Evolutionary conservation across 2,329 filamentous ascomycete species (phyloP), one percentile per base, ranked within the genome.

Genomic region (Trichophyton equinum): DNA sequence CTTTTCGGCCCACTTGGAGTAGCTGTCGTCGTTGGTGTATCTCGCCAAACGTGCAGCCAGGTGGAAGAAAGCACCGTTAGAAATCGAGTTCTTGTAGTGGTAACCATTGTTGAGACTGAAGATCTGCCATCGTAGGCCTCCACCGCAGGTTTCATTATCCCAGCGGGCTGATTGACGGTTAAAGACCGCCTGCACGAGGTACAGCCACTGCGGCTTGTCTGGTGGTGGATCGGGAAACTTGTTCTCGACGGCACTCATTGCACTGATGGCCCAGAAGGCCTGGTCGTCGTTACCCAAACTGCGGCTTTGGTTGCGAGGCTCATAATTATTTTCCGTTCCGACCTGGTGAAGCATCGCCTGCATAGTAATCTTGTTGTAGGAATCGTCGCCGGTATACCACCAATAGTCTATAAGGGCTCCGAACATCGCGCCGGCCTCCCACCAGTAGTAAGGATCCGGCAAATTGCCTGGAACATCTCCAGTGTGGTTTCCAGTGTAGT

Each of bases 91-190:
- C 65, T 83, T 83, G 66, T 81, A 83, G 59, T 74, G 73, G 66
- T 78, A 84, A 4, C 89, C 89, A 61, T 79, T 82, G 75, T 91
- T 91, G 75, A 85, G 88, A 11, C 82, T 79, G 75, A 86, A 91
- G 63, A 95, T 87, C 75, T 95, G 90, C 91, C 91, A 95, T 64
- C 87, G 83, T 65, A 95, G 74, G 8, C 90, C 90, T 57, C 90
- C 90, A 55, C 75, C 78, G 72, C 90, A 95, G 0, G 78, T 78
- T 0, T 74, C 68, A 1, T 74, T 75, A 66, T 94, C 85, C 86
- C 88, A 92, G 22, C 89, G 82, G 20, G 74, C 73, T 1, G 82
- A 83, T 68, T 90, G 89, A 58, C 86, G 85, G 75, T 92, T 90
- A 73, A 92, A 95, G 1, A 89, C 86, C 9, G 86, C 87, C 71